Conservation (phyloP, 345 rosid species). For the Populus ilicifolia region DNA sequence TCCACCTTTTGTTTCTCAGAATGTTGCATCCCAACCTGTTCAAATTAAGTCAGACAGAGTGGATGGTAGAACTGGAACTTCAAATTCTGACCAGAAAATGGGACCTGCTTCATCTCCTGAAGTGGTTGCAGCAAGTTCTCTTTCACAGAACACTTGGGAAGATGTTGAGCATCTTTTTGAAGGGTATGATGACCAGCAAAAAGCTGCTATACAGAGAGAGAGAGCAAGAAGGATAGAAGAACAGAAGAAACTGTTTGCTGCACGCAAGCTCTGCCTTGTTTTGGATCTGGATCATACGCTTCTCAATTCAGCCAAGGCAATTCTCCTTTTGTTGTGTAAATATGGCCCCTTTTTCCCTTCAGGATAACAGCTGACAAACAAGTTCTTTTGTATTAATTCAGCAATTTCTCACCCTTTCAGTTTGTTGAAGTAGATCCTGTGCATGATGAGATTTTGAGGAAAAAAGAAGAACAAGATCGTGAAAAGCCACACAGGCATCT, state of each 20-base stretch:
- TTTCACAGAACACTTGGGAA: slow-evolving; percentile 65
- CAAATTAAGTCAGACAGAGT: slow-evolving; percentile 33
- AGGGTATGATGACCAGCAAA: slow-evolving; percentile 81
- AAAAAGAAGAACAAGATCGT: slow-evolving; percentile 94
- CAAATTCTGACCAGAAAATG: slow-evolving; percentile 33
- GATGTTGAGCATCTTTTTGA: slow-evolving; percentile 90
- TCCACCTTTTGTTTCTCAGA: slow-evolving; percentile 35
- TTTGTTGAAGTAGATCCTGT: slow-evolving; percentile 77
- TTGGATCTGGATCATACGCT: slow-evolving; percentile 97
- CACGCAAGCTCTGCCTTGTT: slow-evolving; percentile 86
- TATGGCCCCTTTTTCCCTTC: neutral
- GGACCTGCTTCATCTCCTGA: slow-evolving; percentile 36
- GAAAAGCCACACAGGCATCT: slow-evolving; percentile 81
- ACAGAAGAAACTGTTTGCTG: slow-evolving; percentile 90
- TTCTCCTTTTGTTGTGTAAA: neutral
- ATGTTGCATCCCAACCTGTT: slow-evolving; percentile 36
- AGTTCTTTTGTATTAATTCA: neutral
- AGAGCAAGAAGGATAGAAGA: slow-evolving; percentile 89
- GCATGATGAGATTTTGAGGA: slow-evolving; percentile 81
- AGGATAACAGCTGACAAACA: neutral
- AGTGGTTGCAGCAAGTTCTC: slow-evolving; percentile 39
- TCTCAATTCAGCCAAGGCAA: slow-evolving; percentile 96
- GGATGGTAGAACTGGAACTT: slow-evolving; percentile 31
- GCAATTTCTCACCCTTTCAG: slow-evolving; percentile 36
- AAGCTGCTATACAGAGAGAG: slow-evolving; percentile 89